Conservation (phyloP, 2,329 filamentous ascomycete species). For the Fusarium newnesense region DNA sequence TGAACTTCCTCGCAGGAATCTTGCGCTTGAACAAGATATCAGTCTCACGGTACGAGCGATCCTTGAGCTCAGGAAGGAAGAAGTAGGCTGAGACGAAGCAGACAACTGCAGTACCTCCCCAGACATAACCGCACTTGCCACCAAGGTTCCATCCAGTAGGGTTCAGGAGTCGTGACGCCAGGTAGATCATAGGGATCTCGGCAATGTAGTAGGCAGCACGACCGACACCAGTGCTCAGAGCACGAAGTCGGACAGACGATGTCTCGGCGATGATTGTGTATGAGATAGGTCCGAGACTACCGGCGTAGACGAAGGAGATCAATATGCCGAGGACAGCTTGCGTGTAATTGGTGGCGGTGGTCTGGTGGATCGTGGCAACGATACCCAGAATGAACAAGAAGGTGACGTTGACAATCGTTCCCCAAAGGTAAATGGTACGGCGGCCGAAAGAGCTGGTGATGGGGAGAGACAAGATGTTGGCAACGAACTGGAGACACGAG, state of each 20-base stretch:
- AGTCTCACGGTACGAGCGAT: conserved; percentile 68
- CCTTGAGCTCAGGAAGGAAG: conserved; percentile 65
- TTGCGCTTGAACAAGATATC: conserved; percentile 67
- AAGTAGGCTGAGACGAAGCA: conserved; percentile 63
- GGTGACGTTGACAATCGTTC: conserved; percentile 61
- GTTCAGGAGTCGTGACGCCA: conserved; percentile 69
- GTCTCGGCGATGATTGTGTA: conserved; percentile 76
- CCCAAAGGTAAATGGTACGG: conserved; percentile 72
- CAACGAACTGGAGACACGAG: conserved; percentile 68
- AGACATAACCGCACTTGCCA: conserved; percentile 68
- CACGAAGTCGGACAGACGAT: conserved; percentile 70
- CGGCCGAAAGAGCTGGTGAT: conserved; percentile 71
- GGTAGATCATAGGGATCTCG: conserved; percentile 74
- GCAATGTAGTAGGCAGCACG: conserved; percentile 72
- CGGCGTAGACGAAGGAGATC: conserved; percentile 71
- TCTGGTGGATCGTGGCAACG: conserved; percentile 60
- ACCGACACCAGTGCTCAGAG: conserved; percentile 72
- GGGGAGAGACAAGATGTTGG: conserved; percentile 74
- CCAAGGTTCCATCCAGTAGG: conserved; percentile 58
- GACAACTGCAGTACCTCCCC: conserved; percentile 66
- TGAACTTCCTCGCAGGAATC: conserved; percentile 65
- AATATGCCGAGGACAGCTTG: conserved; percentile 72
- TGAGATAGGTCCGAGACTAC: conserved; percentile 70
- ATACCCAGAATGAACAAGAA: conserved; percentile 69
- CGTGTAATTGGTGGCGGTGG: conserved; percentile 57